Percentiles rank a stretch among this genome's conserved stretches.
Evolutionary conservation across 345 rosid species (phyloP).

Genomic region (Citrus glauca): DNA sequence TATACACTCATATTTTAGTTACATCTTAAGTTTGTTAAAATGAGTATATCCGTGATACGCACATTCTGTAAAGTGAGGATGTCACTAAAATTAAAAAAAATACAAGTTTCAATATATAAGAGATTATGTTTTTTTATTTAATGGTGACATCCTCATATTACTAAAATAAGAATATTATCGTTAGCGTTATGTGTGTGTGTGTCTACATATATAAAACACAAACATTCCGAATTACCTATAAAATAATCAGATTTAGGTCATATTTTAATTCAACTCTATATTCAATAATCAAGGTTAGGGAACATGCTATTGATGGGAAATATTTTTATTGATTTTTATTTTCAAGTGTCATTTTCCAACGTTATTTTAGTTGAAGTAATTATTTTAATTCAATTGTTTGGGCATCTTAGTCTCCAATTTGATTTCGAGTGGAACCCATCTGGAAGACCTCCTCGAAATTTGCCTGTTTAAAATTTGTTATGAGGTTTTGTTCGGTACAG

Average conservation of each 20-base stretch:
- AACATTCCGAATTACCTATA: slow-evolving; percentile 1
- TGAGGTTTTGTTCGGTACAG: neutral
- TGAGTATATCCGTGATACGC: rapidly evolving
- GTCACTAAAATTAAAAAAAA: too few species aligned
- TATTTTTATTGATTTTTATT: neutral
- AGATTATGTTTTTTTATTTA: too few species aligned
- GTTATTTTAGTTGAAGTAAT: neutral
- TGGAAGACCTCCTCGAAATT: neutral
- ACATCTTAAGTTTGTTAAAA: too few species aligned
- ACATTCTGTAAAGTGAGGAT: too few species aligned
- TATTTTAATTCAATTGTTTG: neutral
- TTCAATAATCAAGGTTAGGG: neutral
- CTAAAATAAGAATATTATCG: too few species aligned
- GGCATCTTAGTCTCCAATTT: neutral
- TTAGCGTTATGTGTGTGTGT: too few species aligned
- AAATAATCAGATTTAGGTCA: neutral
- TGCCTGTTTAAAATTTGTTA: neutral
- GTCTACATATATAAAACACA: neutral
- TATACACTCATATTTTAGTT: too few species aligned
- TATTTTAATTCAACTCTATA: neutral
- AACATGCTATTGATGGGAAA: neutral
- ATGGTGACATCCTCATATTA: rapidly evolving
- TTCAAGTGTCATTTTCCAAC: neutral
- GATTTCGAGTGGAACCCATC: neutral
- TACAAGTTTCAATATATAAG: too few species aligned